Conservation (phyloP, 768 basidiomycete genomes). For the Tricholomella constricta region DNA sequence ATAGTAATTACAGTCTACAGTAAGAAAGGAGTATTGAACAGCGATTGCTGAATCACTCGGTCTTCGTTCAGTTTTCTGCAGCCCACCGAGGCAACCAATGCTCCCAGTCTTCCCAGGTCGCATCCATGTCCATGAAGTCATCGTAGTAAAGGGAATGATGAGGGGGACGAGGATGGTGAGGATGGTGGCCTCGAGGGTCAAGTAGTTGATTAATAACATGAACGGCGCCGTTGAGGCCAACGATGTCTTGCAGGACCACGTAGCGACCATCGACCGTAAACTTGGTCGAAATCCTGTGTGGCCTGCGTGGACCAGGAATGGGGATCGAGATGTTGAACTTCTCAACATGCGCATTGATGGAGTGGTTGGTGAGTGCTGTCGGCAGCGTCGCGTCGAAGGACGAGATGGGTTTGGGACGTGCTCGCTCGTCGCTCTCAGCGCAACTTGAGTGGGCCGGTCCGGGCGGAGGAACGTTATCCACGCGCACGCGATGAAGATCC, state of each 20-base stretch:
- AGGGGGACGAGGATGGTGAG: constrained; percentile 8
- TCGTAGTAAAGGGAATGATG: constrained; percentile 3
- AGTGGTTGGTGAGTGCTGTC: constrained; percentile 45
- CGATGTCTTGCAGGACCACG: constrained; percentile 46
- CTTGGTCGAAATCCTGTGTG: constrained; percentile 33
- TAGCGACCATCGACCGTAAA: constrained; percentile 41
- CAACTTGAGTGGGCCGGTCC: background rate
- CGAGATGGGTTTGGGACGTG: constrained; percentile 31
- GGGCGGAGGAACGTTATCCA: too few relatives aligned
- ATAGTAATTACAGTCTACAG: background rate
- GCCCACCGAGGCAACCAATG: constrained; percentile 54
- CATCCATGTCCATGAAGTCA: background rate
- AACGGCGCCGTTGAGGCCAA: constrained; percentile 57
- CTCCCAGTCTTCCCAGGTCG: constrained; percentile 45
- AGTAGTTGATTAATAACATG: constrained; percentile 48
- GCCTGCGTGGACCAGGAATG: constrained; percentile 35
- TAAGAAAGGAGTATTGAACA: background rate
- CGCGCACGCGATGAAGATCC: too few relatives aligned
- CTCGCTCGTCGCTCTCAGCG: constrained; percentile 1
- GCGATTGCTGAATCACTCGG: background rate
- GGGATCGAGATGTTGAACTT: constrained; percentile 46
- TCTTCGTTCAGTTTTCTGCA: constrained; percentile 28
- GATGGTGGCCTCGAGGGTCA: constrained; percentile 37
- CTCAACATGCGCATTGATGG: constrained; percentile 47
- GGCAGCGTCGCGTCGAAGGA: constrained; percentile 37